Conservation (phyloP, 495 filamentous ascomycete species). For the Sphaerosporella brunnea region DNA sequence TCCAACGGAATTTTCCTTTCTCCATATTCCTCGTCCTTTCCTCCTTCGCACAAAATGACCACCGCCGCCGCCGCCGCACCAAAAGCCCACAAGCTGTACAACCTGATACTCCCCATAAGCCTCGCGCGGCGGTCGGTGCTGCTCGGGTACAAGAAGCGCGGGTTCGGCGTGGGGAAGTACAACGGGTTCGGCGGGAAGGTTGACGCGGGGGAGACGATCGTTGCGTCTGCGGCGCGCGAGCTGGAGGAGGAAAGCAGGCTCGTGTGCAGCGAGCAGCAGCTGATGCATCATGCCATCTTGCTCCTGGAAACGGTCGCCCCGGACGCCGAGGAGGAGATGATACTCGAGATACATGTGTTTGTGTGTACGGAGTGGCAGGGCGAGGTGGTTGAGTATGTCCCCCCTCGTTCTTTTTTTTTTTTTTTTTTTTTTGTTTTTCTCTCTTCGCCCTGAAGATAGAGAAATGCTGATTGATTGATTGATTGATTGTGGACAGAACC, state of each 20-base stretch:
- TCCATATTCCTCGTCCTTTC: neutral
- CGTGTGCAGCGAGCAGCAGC: conserved; percentile 7
- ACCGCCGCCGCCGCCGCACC: conserved; percentile 6
- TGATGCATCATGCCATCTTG: conserved; percentile 20
- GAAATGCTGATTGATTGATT: no score
- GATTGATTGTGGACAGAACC: conserved; percentile 17
- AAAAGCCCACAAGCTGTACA: conserved; percentile 19
- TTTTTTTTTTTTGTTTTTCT: no score
- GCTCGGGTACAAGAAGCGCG: conserved; percentile 23
- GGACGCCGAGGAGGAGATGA: conserved; percentile 7
- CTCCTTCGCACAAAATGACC: neutral
- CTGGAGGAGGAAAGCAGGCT: conserved; percentile 24
- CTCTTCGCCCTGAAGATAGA: no score
- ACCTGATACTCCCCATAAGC: conserved; percentile 20
- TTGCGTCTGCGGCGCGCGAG: conserved; percentile 22
- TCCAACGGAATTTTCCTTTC: no score
- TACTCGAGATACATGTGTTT: conserved; percentile 22
- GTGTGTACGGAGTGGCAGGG: conserved; percentile 18
- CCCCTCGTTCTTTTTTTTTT: no score
- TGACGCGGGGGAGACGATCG: conserved; percentile 19
- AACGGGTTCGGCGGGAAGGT: conserved; percentile 27
- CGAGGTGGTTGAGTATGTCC: conserved; percentile 13
- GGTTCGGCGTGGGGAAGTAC: conserved; percentile 24
- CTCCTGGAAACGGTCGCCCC: conserved; percentile 22
- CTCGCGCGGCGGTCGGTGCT: conserved; percentile 9